Conservation (phyloP, 202 grass and related monocot species). For the Tripidium arundinaceum region DNA sequence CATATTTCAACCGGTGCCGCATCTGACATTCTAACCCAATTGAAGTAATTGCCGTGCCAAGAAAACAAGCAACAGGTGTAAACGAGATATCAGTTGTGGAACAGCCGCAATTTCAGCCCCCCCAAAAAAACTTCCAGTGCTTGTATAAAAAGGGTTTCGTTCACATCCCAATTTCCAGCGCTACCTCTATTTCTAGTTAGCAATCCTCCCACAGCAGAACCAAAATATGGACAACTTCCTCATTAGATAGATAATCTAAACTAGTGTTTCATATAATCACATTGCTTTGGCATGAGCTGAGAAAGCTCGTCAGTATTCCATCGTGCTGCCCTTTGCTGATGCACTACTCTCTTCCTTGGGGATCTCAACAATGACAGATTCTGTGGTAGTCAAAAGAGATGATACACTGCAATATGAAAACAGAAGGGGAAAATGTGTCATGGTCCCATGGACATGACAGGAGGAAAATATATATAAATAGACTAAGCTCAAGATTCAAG, state of each 20-base stretch:
- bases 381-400: conserved; percentile 67
- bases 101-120: not conserved
- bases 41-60: not conserved
- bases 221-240: not conserved
- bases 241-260: not conserved
- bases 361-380: conserved; percentile 65
- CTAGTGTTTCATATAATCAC: conserved; percentile 11
- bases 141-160: not conserved
- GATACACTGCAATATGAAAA: conserved; percentile 54
- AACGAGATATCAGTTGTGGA: not conserved
- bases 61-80: not conserved
- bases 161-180: not conserved
- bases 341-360: conserved; percentile 46
- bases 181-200: not conserved
- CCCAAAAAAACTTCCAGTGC: not conserved
- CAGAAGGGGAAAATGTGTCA: not conserved
- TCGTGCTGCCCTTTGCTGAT: no score
- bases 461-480: no score
- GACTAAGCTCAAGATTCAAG: no score
- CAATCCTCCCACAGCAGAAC: not conserved
- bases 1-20: not conserved
- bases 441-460: no score
- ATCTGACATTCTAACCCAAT: not conserved
- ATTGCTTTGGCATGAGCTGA: not conserved
- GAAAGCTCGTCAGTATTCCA: not conserved